Percentiles rank a stretch among this genome's conserved stretches.
phyloP scores from a whole-genome alignment of 2,329 filamentous ascomycete genomes.

The Neonectria sp. region DNA sequence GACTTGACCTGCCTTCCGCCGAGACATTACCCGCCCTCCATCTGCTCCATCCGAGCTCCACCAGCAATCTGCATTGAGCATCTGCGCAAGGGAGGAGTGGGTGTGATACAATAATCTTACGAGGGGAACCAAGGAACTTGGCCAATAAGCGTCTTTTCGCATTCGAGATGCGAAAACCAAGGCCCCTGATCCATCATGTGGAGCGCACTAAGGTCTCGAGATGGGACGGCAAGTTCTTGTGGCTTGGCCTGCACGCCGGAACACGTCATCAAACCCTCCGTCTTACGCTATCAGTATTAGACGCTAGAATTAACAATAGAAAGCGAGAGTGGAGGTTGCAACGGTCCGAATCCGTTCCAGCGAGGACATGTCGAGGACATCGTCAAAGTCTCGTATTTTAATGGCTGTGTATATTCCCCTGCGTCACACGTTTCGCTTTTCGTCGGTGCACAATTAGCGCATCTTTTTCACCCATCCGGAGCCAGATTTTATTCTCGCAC shows the following conservation, averaged over 20 bases:
- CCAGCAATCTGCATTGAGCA: constrained; percentile 1
- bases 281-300: no score
- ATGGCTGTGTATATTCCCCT: no score
- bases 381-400: background rate
- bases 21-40: no score
- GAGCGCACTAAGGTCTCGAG: background rate
- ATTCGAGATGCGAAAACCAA: background rate
- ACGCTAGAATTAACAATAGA: background rate
- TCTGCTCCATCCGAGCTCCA: background rate
- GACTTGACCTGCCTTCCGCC: background rate
- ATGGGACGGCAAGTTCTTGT: background rate
- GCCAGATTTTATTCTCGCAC: no score
- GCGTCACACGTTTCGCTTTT: no score
- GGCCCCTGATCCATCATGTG: background rate
- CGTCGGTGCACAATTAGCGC: no score
- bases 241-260: background rate
- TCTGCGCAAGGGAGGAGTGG: background rate
- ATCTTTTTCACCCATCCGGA: no score
- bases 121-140: background rate
- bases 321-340: background rate
- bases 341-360: background rate
- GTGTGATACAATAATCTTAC: background rate
- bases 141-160: background rate
- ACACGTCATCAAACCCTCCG: background rate
- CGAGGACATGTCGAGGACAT: background rate